Conservation (phyloP, 805 yeast genomes). For the Kuraishia capsulata region DNA sequence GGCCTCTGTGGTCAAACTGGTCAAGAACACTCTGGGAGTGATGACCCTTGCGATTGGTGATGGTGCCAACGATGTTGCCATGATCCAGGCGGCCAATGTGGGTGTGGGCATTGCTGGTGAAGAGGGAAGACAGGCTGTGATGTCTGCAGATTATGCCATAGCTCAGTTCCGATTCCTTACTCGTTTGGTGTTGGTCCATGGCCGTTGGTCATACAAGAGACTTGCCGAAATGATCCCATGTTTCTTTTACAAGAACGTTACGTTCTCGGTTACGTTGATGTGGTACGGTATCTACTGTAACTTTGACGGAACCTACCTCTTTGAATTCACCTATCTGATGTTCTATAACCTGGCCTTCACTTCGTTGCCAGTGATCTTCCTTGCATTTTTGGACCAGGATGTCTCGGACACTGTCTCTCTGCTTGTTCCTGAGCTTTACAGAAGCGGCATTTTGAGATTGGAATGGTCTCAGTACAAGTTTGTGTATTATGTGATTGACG, state of each 20-base stretch:
- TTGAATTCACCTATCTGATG: constrained; percentile 71
- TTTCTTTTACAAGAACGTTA: constrained; percentile 69
- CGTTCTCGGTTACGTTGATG: constrained; percentile 64
- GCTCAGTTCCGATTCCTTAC: constrained; percentile 69
- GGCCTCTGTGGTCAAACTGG: constrained; percentile 64
- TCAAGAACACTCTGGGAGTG: constrained; percentile 53
- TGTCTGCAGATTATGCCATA: constrained; percentile 78
- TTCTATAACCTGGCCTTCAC: constrained; percentile 77
- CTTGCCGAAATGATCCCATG: constrained; percentile 73
- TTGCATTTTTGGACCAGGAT: constrained; percentile 73
- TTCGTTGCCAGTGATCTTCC: constrained; percentile 64
- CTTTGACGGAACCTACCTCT: constrained; percentile 70
- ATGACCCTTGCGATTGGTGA: constrained; percentile 81
- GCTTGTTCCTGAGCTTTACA: constrained; percentile 62
- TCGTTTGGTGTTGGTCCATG: constrained; percentile 63
- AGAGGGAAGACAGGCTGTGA: constrained; percentile 81
- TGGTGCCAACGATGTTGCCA: constrained; percentile 82
- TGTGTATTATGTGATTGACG: constrained; percentile 56
- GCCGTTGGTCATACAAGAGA: constrained; percentile 76
- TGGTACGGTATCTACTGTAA: constrained; percentile 66
- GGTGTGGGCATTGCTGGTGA: constrained; percentile 86
- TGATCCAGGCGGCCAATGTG: constrained; percentile 80
- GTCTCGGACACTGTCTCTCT: constrained; percentile 57
- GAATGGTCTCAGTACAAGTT: constrained; percentile 59
- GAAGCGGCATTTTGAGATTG: constrained; percentile 52